Evolutionary conservation across 148 eudicot species (phyloP), one percentile per base, ranked within the genome.

Genomic region (Agrostemma githago): DNA sequence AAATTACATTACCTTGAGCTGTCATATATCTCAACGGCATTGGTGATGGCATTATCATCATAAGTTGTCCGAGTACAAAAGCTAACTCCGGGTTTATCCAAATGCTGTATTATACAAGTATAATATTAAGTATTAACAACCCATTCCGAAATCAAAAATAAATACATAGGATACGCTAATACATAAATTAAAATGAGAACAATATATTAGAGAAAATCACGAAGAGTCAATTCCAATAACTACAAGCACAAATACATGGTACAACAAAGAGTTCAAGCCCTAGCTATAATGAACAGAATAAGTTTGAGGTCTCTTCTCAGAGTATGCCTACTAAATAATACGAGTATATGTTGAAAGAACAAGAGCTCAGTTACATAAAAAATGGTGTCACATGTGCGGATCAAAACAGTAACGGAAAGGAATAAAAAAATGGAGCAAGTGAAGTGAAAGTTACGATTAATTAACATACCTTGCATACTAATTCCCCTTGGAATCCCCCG

Each of bases 401-500:
- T 15, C 16, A 68, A 19, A 17, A 68, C 3, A 12, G 21, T 19
- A 5, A 38, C 2, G 19, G n/a, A 64, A 14, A 64, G 16, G 14
- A 64, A 9, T 14, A 14, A 64, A 15, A 38, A 64, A 64, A 20
- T 65, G 42, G 16, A 4, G 20, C 43, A 40, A 65, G 65, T 64
- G n/a, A 3, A 11, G 5, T 17, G 15, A 8, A 38, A 64, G 21
- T 39, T 42, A 66, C 21, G n/a, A 16, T 39, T 66, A 34, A 44
- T 41, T 39, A 59, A 59, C 73, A 76, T 76, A 93, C 98, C 96
- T 93, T 93, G 83, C 98, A 90, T 60, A 87, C 60, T 74, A 90
- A 84, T 84, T 93, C 98, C 74, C 98, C 98, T 72, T 86, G 93
- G 70, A 93, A 90, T 19, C 98, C 98, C 19, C 98, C 98, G 19